Evolutionary conservation across 2,329 filamentous ascomycete genomes (phyloP).

Genomic region (Chaetothyriales sp.): DNA sequence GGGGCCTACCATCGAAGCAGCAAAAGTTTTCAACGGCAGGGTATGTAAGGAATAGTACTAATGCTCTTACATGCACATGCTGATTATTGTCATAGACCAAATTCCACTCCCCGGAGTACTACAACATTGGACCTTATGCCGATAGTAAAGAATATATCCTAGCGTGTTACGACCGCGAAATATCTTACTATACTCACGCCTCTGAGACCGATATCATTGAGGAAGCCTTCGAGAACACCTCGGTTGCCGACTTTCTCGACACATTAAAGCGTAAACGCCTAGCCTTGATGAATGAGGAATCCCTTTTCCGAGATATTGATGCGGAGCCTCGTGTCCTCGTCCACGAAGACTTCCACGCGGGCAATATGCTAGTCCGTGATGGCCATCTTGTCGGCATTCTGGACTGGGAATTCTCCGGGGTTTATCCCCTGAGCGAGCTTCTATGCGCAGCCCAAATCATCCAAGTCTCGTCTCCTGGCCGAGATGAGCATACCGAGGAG

Average conservation of each 20-base stretch:
- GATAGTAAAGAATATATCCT: background rate
- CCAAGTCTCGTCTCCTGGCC: background rate
- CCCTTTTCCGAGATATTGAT: background rate
- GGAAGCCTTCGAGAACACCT: background rate
- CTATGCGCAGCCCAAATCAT: background rate
- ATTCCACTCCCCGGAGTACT: background rate
- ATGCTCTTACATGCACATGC: too few species aligned
- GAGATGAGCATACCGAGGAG: background rate
- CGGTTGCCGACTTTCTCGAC: background rate
- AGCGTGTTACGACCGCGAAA: background rate
- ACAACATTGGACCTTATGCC: background rate
- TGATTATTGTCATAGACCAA: too few species aligned
- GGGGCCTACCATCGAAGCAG: too few species aligned
- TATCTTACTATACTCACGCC: background rate
- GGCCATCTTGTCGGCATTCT: conserved; percentile 16
- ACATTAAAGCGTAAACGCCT: background rate
- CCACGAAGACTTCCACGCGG: conserved; percentile 12
- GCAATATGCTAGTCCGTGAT: conserved; percentile 16
- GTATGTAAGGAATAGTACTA: too few species aligned
- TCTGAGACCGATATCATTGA: background rate
- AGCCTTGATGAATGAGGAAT: background rate
- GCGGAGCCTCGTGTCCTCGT: conserved; percentile 9
- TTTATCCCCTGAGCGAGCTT: conserved; percentile 6
- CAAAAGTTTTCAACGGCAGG: too few species aligned
- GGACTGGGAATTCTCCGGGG: conserved; percentile 20